phyloP scores from a whole-genome alignment of 1,284 basidiomycete genomes.

The Cryptococcus jaspeensis region DNA sequence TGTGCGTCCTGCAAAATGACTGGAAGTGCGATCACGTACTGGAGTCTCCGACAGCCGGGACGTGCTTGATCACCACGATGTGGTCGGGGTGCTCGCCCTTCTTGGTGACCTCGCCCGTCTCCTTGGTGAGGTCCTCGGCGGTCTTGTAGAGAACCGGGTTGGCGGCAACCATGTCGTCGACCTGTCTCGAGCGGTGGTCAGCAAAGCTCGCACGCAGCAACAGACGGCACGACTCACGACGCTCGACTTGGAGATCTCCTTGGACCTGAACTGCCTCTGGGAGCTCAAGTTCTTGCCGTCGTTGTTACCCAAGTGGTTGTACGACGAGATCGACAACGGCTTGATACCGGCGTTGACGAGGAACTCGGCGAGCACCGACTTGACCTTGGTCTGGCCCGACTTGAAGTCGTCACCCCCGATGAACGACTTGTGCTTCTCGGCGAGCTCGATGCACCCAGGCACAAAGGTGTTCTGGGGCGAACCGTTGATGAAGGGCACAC shows the following conservation, averaged over 20 bases:
- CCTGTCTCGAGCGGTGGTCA: slow-evolving; percentile 6
- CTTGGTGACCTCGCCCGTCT: slow-evolving; percentile 60
- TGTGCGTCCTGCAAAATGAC: background rate
- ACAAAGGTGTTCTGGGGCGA: slow-evolving; percentile 99
- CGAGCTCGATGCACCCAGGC: slow-evolving; percentile 89
- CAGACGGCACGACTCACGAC: slow-evolving; percentile 58
- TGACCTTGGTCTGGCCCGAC: slow-evolving; percentile 89
- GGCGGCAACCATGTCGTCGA: slow-evolving; percentile 94
- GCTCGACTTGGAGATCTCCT: slow-evolving; percentile 95
- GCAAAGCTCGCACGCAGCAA: too few relatives aligned
- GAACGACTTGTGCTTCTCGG: slow-evolving; percentile 85
- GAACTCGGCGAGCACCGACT: slow-evolving; percentile 95
- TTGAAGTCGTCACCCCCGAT: slow-evolving; percentile 99
- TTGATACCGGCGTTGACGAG: slow-evolving; percentile 99
- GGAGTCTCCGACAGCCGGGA: slow-evolving; percentile 84
- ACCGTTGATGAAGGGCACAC: slow-evolving; percentile 93
- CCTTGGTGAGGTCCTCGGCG: slow-evolving; percentile 41
- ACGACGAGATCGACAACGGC: slow-evolving; percentile 91
- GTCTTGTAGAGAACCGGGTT: slow-evolving; percentile 85
- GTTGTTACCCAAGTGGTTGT: slow-evolving; percentile 99
- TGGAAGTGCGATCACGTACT: slow-evolving; percentile 47
- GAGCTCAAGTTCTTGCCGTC: slow-evolving; percentile 91
- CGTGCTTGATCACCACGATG: slow-evolving; percentile 91
- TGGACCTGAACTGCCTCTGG: slow-evolving; percentile 94
- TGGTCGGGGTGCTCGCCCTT: slow-evolving; percentile 83